A percentile compares a stretch with the other conserved stretches of the same genome.
Evolutionary conservation across 1,284 basidiomycete species (phyloP).

Genomic region (Cryptococcus sp.): DNA sequence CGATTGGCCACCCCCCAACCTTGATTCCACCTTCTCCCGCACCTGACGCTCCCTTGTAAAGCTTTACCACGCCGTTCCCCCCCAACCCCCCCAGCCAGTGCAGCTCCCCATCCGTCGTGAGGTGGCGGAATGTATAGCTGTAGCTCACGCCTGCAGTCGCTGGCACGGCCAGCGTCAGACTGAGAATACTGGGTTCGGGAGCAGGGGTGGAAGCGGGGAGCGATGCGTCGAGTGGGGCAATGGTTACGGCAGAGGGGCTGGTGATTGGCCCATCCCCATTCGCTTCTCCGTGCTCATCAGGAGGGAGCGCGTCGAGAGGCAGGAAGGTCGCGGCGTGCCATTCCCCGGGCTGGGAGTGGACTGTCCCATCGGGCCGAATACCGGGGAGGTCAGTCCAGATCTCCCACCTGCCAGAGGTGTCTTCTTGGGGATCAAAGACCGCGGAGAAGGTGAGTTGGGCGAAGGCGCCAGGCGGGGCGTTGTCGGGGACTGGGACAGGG

Average conservation of each 20-base stretch:
- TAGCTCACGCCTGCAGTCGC: constrained; percentile 8
- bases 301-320: neutral
- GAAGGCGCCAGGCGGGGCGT: constrained; percentile 1
- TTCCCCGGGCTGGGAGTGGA: no score
- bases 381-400: constrained; percentile 32
- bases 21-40: neutral
- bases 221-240: neutral
- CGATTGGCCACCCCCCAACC: constrained; percentile 3
- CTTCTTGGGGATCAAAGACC: constrained; percentile 16
- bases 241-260: neutral
- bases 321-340: constrained; percentile 9
- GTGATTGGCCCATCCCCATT: neutral
- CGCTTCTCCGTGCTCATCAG: neutral
- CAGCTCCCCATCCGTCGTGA: constrained; percentile 16
- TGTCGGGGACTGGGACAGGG: constrained; percentile 7
- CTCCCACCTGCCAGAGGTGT: constrained; percentile 24
- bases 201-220: neutral
- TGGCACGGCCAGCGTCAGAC: constrained; percentile 3
- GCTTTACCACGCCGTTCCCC: constrained; percentile 24
- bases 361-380: constrained; percentile 13
- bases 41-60: constrained; percentile 6
- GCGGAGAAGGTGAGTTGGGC: constrained; percentile 24
- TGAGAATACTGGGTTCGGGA: neutral
- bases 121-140: constrained; percentile 29
- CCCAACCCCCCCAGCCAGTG: constrained; percentile 30